Evolutionary conservation across 192 early-diverging fungal species (phyloP).

Genomic region (Endogone sp.): DNA sequence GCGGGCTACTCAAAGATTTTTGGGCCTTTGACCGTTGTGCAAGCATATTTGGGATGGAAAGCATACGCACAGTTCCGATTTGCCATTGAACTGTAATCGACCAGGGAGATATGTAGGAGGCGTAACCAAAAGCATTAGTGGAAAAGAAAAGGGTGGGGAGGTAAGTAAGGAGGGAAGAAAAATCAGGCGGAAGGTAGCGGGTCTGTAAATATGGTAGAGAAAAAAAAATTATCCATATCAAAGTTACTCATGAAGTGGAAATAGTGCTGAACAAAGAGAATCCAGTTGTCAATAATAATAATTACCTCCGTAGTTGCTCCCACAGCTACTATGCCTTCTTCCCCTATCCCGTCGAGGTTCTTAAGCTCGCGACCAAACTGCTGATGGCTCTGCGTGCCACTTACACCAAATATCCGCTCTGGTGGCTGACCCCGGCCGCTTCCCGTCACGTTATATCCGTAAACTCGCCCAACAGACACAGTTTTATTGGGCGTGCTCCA

Average conservation of each 20-base stretch:
- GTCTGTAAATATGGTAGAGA: neutral
- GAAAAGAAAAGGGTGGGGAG: neutral
- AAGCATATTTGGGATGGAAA: neutral
- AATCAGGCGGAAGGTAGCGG: neutral
- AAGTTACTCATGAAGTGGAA: neutral
- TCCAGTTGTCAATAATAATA: neutral
- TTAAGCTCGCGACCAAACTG: neutral
- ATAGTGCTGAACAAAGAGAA: neutral
- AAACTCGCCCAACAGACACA: neutral
- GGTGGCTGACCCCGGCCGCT: neutral
- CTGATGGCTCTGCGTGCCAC: neutral
- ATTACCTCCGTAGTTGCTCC: neutral
- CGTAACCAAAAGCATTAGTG: neutral
- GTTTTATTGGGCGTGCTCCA: conserved; percentile 9
- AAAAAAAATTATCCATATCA: neutral
- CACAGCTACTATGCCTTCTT: neutral
- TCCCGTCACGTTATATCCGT: neutral
- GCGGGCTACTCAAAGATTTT: neutral
- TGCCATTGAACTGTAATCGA: neutral
- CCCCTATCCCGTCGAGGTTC: neutral
- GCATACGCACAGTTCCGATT: neutral
- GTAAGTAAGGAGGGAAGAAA: neutral
- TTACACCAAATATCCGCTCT: neutral
- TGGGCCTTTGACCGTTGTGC: neutral
- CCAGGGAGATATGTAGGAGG: neutral